Evolutionary conservation across 1,284 basidiomycete species (phyloP).

Genomic region (Cutaneotrichosporon sp.): DNA sequence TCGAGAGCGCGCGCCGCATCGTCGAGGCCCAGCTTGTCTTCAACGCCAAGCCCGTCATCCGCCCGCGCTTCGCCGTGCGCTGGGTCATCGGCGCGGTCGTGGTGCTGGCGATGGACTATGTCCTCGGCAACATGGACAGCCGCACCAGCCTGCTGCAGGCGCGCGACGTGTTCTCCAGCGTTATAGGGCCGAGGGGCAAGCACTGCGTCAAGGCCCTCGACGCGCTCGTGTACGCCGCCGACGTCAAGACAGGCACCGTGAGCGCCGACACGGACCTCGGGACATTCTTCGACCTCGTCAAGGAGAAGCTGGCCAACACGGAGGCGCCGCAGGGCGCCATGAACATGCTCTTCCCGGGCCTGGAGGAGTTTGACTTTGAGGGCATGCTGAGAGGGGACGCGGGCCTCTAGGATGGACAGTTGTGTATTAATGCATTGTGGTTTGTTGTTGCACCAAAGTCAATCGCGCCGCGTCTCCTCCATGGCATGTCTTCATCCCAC

Average conservation of each 20-base stretch:
- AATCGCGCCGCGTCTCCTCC: too few species aligned
- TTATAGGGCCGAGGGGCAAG: not conserved
- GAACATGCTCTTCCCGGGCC: slow-evolving; percentile 4
- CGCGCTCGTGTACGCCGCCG: slow-evolving; percentile 5
- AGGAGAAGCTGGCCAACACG: not conserved
- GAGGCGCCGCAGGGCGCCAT: slow-evolving; percentile 3
- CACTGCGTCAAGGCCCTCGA: slow-evolving; percentile 3
- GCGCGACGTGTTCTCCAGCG: slow-evolving; percentile 6
- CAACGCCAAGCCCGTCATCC: slow-evolving; percentile 14
- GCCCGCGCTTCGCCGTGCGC: slow-evolving; percentile 16
- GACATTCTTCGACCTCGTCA: not conserved
- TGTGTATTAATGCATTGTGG: not conserved
- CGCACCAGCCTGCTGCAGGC: slow-evolving; percentile 10
- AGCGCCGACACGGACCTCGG: not conserved
- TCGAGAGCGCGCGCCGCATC: slow-evolving; percentile 14
- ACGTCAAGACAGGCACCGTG: not conserved
- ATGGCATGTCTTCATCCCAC: too few species aligned
- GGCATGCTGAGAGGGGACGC: not conserved
- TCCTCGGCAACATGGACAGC: slow-evolving; percentile 8
- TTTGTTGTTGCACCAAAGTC: too few species aligned
- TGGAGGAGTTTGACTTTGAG: slow-evolving; percentile 8
- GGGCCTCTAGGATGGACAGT: not conserved
- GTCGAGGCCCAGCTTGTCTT: slow-evolving; percentile 18
- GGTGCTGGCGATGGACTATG: slow-evolving; percentile 25
- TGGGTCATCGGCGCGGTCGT: slow-evolving; percentile 31